A percentile compares a stretch with the other conserved stretches of the same genome.
Conservation (phyloP, 805 yeast species). For the Cyberlindnera suaveolens region DNA sequence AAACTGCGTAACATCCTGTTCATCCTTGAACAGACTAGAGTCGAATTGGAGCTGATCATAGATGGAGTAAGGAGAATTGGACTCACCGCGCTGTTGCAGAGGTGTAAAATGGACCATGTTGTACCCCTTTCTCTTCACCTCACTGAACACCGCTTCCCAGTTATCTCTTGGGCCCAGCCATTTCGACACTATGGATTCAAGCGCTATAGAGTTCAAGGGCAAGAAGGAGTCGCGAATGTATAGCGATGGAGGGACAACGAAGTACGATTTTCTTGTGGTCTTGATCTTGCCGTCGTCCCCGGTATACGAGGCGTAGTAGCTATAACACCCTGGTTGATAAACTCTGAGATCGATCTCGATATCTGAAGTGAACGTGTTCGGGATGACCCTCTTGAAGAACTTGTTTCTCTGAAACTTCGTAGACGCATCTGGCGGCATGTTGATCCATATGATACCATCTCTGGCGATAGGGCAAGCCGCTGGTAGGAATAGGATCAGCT, state of each 20-base stretch:
- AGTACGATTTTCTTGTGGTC: constrained; percentile 58
- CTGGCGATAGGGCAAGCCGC: constrained; percentile 73
- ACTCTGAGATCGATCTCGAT: constrained; percentile 54
- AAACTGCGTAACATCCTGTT: constrained; percentile 46
- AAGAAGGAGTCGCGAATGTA: constrained; percentile 47
- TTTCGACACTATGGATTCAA: constrained; percentile 84
- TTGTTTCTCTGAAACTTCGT: constrained; percentile 48
- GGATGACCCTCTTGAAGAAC: constrained; percentile 46
- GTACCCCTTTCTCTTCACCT: constrained; percentile 70
- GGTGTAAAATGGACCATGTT: constrained; percentile 98
- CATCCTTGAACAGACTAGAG: constrained; percentile 49
- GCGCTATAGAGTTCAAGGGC: constrained; percentile 70
- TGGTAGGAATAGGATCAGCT: constrained; percentile 55
- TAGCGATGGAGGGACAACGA: constrained; percentile 77
- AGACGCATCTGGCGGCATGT: constrained; percentile 47
- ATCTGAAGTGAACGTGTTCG: constrained; percentile 59
- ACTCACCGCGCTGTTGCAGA: constrained; percentile 79
- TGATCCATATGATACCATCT: constrained; percentile 68
- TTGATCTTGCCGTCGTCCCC: constrained; percentile 28
- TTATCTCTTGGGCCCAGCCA: constrained; percentile 69
- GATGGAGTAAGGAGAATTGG: constrained; percentile 91
- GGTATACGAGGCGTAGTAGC: constrained; percentile 62
- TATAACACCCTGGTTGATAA: constrained; percentile 70
- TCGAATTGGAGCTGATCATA: constrained; percentile 81
- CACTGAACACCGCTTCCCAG: constrained; percentile 65